Evolutionary conservation across 495 filamentous ascomycete species (phyloP), one percentile per base, ranked within the genome.

Genomic region (Penicillium daleae): DNA sequence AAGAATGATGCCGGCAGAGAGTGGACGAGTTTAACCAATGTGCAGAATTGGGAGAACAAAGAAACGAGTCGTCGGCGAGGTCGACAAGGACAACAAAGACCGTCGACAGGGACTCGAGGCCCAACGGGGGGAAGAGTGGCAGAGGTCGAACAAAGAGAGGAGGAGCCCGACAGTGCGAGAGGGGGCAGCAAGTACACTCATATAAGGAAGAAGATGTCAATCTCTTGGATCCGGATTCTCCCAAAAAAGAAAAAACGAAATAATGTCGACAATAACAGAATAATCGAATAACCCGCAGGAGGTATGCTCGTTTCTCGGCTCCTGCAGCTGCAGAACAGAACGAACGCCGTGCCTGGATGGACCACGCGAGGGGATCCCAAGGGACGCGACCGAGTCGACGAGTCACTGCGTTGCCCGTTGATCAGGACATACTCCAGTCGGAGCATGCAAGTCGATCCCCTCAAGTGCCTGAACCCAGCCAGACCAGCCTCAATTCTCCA

Each of bases 71-170:
- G n/a, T 26, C 21, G 1, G 22, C 44, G 7, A 40, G 59, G 37
- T 31, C 54, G 35, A 56, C 37, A 39, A 42, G n/a, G n/a, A n/a
- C n/a, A 56, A 31, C n/a, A 27, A 29, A 29, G 51, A 19, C 46
- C 46, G 46, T 50, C 15, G 8, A 24, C 46, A 50, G 46, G n/a
- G 51, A 61, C 48, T 60, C 49, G 58, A 60, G 21, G 42, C 21
- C 42, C 42, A 24, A 46, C 8, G 39, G 39, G 39, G 42, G 26
- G 5, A 29, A 13, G 4, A 22, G 17, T 19, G 35, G 46, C 15
- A 31, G 17, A 31, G 9, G 12, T 29, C 10, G 29, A 19, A 57
- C 33, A 56, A 56, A 56, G 56, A 54, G 42, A 54, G 44, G 39
- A 13, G 12, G 17, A 50, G 33, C 1, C 4, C 10, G 33, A 35